Evolutionary conservation across 805 yeast species (phyloP).

Genomic region (Kregervanrija fluxuum): DNA sequence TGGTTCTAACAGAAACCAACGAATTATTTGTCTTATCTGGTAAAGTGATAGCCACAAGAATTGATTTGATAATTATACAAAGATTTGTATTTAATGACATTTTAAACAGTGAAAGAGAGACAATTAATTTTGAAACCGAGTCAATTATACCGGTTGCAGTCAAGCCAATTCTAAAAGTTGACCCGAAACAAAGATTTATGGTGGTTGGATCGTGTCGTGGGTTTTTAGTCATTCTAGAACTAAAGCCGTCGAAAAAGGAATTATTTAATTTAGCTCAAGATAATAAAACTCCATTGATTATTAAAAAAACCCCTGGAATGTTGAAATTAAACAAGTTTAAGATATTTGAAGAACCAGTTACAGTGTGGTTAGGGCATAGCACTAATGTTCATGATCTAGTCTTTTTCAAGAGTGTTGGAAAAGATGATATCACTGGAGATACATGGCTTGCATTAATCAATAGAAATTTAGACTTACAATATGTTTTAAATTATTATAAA

Average conservation of each 20-base stretch:
- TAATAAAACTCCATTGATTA: constrained; percentile 11
- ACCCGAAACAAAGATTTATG: constrained; percentile 13
- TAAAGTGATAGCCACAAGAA: background rate
- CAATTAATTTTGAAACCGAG: background rate
- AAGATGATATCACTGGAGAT: too few relatives aligned
- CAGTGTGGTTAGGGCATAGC: constrained; percentile 11
- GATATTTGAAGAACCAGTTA: constrained; percentile 14
- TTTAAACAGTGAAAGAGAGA: background rate
- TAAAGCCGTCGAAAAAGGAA: constrained; percentile 14
- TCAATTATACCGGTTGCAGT: constrained; percentile 7
- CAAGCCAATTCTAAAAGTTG: constrained; percentile 16
- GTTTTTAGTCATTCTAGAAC: constrained; percentile 15
- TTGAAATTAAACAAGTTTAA: constrained; percentile 6
- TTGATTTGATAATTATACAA: constrained; percentile 12
- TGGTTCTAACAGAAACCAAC: constrained; percentile 18
- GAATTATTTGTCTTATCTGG: constrained; percentile 14
- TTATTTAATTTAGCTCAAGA: constrained; percentile 12
- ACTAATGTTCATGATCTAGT: background rate
- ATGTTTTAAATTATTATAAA: constrained; percentile 11
- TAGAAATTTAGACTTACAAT: constrained; percentile 14
- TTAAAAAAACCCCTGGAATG: constrained; percentile 11
- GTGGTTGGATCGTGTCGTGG: constrained; percentile 14
- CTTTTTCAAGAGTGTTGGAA: constrained; percentile 3
- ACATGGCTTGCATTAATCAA: constrained; percentile 11
- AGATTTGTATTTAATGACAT: constrained; percentile 10